Base-by-base conservation (phyloP, 2,329 filamentous ascomycete genomes). In the Aspergillus fumigatus region DNA sequence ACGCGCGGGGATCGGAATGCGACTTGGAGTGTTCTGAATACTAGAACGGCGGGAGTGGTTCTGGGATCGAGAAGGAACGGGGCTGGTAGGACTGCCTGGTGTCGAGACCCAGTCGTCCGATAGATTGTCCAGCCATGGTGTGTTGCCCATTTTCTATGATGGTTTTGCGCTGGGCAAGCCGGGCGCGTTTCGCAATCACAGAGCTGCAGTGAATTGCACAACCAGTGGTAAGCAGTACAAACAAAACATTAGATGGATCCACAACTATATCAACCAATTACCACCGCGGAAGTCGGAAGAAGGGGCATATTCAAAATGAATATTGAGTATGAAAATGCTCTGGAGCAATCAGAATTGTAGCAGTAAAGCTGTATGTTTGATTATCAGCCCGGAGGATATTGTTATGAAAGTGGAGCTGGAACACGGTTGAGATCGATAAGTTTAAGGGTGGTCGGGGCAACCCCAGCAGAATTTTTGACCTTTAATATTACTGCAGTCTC, bases 61-160 rank as follows among this genome's bases (percentile, higher is more conserved):
- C 52, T 61, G 29, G 32, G 65, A 63, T 45, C 58, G 62, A 51
- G 62, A 23, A 29, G 69, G 67, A 21, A 53, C 54, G 9, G 68
- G 69, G 43, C 65, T 71, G 49, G 68, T 72, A 19, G 74, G 74
- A 21, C 73, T 73, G 35, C 61, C 66, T 57, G 70, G 73, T 55
- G 70, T 65, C 17, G 73, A 72, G 7, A 71, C 67, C 75, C 75
- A 77, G 66, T 77, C 75, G 58, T 77, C 75, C 17, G 73, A 73
- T 11, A 77, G 71, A 52, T 68, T 73, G 58, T 77, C 73, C 48
- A 77, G 73, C 75, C 75, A 77, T 67, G 75, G 75, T 65, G 73
- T 68, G 54, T 62, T 59, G 59, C 65, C 63, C 70, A 73, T 73
- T 61, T 62, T 70, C 56, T 45, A 19, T 54, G 35, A 49, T 32